phyloP scores from a whole-genome alignment of 805 yeast genomes.

The Hanseniaspora taiwanica region DNA sequence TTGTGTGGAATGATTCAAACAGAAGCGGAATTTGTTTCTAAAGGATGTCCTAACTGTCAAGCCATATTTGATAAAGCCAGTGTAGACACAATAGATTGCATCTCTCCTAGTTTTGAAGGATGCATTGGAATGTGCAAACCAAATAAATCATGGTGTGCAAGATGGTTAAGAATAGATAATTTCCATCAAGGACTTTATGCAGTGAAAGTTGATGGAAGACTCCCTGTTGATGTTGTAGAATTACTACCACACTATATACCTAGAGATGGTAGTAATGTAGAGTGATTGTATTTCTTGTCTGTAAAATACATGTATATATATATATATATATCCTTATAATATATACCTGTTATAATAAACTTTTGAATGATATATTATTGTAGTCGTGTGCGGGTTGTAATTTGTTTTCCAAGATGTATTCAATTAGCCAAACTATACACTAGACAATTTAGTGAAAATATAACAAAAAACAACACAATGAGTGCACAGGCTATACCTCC shows the following conservation, averaged over 20 bases:
- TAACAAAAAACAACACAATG: neutral
- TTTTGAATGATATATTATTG: too few species aligned
- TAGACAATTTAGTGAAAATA: too few species aligned
- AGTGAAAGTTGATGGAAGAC: constrained; percentile 79
- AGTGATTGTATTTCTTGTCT: constrained; percentile 20
- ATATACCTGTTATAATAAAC: too few species aligned
- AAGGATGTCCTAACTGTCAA: constrained; percentile 96
- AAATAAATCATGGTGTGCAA: constrained; percentile 84
- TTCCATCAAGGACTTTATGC: constrained; percentile 88
- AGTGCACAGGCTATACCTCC: constrained; percentile 1
- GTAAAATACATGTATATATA: too few species aligned
- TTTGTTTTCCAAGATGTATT: too few species aligned
- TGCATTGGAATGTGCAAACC: constrained; percentile 82
- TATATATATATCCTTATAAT: too few species aligned
- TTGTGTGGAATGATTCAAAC: constrained; percentile 88
- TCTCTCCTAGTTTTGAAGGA: constrained; percentile 95
- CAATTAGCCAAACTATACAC: too few species aligned
- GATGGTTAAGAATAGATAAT: constrained; percentile 86
- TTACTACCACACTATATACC: constrained; percentile 78
- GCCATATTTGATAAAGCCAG: constrained; percentile 74
- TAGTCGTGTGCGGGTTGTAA: too few species aligned
- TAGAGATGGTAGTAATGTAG: constrained; percentile 80
- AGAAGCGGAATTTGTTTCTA: constrained; percentile 58
- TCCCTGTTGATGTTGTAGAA: constrained; percentile 74
- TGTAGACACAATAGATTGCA: constrained; percentile 78